phyloP scores from a whole-genome alignment of 1,284 basidiomycete genomes.

The Malassezia globosa region DNA sequence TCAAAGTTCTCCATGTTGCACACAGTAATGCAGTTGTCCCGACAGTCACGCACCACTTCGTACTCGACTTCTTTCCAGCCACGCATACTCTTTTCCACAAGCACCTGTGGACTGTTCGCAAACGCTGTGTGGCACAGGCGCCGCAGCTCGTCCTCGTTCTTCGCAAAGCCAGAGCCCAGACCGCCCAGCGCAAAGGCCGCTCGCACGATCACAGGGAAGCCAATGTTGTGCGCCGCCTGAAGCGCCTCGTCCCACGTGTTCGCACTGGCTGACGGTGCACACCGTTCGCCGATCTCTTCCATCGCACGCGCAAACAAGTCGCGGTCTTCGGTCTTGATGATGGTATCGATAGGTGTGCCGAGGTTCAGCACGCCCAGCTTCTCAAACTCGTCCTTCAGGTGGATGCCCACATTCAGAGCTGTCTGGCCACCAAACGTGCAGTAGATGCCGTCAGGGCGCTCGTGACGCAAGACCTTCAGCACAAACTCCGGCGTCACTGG shows the following conservation, averaged over 20 bases:
- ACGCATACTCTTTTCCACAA: constrained; percentile 98
- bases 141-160: constrained; percentile 72
- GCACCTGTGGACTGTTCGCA: constrained; percentile 88
- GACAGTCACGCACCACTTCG: constrained; percentile 94
- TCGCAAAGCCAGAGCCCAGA: constrained; percentile 85
- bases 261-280: constrained; percentile 68
- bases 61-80: constrained; percentile 95
- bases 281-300: constrained; percentile 90
- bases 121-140: constrained; percentile 71
- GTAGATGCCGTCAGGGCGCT: constrained; percentile 97
- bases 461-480: constrained; percentile 92
- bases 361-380: constrained; percentile 71
- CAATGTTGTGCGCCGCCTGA: constrained; percentile 70
- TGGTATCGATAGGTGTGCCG: constrained; percentile 91
- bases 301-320: constrained; percentile 90
- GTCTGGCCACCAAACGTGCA: constrained; percentile 98
- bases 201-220: constrained; percentile 93
- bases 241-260: constrained; percentile 69
- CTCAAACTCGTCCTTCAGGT: constrained; percentile 89
- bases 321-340: constrained; percentile 93
- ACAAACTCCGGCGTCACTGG: constrained; percentile 97
- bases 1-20: constrained; percentile 99
- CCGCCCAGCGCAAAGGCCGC: constrained; percentile 94
- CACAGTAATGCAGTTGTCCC: constrained; percentile 94
- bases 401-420: constrained; percentile 89